phyloP scores from a whole-genome alignment of 805 yeast genomes.

The Lachancea lanzarotensis region DNA sequence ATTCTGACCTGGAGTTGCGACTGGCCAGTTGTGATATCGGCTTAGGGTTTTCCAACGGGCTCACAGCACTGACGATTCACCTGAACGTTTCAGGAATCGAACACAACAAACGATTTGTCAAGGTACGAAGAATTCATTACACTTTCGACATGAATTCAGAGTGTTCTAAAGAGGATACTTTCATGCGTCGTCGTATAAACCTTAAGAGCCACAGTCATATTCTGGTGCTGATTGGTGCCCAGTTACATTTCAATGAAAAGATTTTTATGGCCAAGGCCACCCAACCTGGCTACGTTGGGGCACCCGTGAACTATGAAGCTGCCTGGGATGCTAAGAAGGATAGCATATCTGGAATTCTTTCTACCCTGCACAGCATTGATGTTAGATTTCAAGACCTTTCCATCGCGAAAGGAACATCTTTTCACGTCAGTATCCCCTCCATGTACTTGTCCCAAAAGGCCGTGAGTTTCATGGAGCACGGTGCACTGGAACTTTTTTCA shows the following conservation, averaged over 20 bases:
- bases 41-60: not conserved
- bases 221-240: not conserved
- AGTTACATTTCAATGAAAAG: not conserved
- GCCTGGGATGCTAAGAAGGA: not conserved
- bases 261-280: not conserved
- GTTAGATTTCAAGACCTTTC: conserved; percentile 28
- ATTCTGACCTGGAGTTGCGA: not conserved
- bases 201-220: not conserved
- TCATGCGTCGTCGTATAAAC: not conserved
- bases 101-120: not conserved
- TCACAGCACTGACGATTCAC: not conserved
- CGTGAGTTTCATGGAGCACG: conserved; percentile 18
- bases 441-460: conserved; percentile 23
- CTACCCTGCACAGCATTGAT: conserved; percentile 20
- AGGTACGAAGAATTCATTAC: not conserved
- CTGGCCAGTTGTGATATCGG: not conserved
- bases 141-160: not conserved
- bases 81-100: not conserved
- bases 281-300: not conserved
- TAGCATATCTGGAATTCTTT: not conserved
- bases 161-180: not conserved
- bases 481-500: conserved; percentile 21
- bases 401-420: conserved; percentile 12
- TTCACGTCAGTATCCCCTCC: conserved; percentile 22
- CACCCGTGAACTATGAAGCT: not conserved